Percentiles rank a stretch among this genome's conserved stretches.
These are phyloP conservation scores for Paecilomyces dactylethromorphus DNA, from an alignment of 2,329 filamentous ascomycete species.

Conservation along the genomic window DNA sequence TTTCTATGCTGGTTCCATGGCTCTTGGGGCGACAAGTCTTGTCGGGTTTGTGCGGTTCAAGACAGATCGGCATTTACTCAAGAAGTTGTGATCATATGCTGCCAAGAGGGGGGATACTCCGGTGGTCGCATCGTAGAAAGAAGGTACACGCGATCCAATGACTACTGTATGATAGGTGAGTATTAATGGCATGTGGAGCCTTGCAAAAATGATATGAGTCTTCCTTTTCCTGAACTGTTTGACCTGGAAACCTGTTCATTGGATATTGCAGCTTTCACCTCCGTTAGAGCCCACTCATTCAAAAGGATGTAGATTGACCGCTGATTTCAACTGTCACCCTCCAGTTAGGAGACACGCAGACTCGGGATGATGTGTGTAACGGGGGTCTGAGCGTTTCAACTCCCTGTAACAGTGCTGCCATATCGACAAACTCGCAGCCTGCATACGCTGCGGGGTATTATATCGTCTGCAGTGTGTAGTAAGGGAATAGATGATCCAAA, in stretches of 20 bases:
- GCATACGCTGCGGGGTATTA: neutral
- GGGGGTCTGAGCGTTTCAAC: neutral
- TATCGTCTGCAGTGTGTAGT: neutral
- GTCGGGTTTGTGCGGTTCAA: conserved; percentile 40
- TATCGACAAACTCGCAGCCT: neutral
- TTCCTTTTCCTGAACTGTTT: neutral
- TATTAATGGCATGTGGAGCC: neutral
- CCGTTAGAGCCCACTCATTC: neutral
- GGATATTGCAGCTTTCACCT: neutral
- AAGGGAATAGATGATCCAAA: neutral
- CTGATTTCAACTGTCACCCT: neutral
- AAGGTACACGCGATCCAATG: neutral
- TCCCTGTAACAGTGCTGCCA: neutral
- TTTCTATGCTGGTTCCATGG: conserved; percentile 53
- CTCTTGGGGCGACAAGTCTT: conserved; percentile 39
- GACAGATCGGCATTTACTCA: conserved; percentile 31
- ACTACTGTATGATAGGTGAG: neutral
- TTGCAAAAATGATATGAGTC: neutral
- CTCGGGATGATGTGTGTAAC: neutral
- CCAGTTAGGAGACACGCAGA: neutral
- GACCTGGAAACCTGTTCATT: neutral
- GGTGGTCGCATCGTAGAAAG: neutral
- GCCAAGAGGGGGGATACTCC: neutral
- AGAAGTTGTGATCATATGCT: conserved; percentile 24
- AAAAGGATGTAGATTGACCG: neutral